Conservation (phyloP, 2,329 filamentous ascomycete species). For the Bimuria novae-zelandiae region DNA sequence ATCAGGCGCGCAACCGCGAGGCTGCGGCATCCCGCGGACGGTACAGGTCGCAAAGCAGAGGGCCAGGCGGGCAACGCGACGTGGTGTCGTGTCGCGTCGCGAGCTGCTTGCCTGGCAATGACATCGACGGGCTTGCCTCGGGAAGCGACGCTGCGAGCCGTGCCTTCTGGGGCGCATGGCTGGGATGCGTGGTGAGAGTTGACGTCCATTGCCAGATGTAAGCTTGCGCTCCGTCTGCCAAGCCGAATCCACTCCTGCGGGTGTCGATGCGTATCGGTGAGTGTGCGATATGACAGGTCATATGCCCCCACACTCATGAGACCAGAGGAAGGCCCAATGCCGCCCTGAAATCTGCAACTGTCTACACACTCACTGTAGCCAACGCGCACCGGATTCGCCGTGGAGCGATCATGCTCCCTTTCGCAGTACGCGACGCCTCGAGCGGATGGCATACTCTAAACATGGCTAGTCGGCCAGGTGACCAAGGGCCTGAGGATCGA, state of each 20-base stretch:
- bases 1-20: not conserved
- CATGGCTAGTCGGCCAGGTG: not conserved
- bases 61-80: slow-evolving; percentile 1
- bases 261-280: slow-evolving; percentile 1
- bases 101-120: not conserved
- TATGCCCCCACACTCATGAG: not conserved
- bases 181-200: not conserved
- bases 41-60: not conserved
- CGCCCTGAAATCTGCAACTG: not conserved
- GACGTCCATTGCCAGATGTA: not conserved
- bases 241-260: not conserved
- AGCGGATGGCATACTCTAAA: not conserved
- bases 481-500: not conserved
- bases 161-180: not conserved
- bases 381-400: not conserved
- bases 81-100: not conserved
- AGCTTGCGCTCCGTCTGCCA: not conserved
- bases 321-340: not conserved
- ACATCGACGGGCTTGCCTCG: not conserved
- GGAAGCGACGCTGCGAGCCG: slow-evolving; percentile 2
- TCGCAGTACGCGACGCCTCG: not conserved
- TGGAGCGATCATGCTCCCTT: not conserved
- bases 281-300: slow-evolving; percentile 8
- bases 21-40: not conserved
- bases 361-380: not conserved